phyloP scores from a whole-genome alignment of 345 rosid genomes.

The thale cress (Arabidopsis thaliana) region TAIR10.1 NC_003075.7:14888501-14889000 shows the following conservation, averaged over 20 bases:
- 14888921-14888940: not conserved
- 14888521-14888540: not conserved
- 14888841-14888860: constrained; percentile 2
- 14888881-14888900: too few species aligned
- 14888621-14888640: not conserved
- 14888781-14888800: not conserved
- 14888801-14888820: constrained; percentile 13
- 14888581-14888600: not conserved
- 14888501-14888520: not conserved
- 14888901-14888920: too few species aligned
- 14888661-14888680: not conserved
- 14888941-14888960: not conserved
- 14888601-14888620: not conserved
- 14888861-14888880: not conserved
- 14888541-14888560: not conserved
- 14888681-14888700: constrained; percentile 1
- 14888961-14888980: not conserved
- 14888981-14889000: not conserved
- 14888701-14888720: not conserved
- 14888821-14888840: not conserved
- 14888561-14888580: not conserved
- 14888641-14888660: not conserved
- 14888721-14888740: not conserved
- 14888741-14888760: not conserved
- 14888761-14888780: not conserved